Evolutionary conservation across 2,329 filamentous ascomycete species (phyloP).

Genomic region (Hypoxylon sp.): DNA sequence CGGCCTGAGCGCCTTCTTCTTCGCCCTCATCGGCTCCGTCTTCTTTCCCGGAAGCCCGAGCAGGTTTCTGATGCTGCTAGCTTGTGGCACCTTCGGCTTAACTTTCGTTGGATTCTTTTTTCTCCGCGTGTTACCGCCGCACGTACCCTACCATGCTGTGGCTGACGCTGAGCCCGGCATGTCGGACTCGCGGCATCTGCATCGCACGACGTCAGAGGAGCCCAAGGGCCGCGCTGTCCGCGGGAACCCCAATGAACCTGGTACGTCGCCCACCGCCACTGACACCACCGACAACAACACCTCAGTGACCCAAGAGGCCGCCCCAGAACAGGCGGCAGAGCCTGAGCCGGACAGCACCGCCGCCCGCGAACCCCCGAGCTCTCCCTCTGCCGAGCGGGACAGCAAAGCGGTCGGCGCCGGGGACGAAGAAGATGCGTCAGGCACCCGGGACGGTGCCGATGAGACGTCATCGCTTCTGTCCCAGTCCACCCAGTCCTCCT

Average conservation of each 20-base stretch:
- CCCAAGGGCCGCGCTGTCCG: conserved; percentile 52
- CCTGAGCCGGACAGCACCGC: conserved; percentile 30
- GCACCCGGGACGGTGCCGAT: conserved; percentile 57
- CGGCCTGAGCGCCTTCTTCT: conserved; percentile 95
- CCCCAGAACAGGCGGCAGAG: conserved; percentile 36
- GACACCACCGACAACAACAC: conserved; percentile 45
- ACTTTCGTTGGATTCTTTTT: conserved; percentile 85
- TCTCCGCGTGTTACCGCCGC: conserved; percentile 73
- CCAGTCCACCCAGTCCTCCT: conserved; percentile 60
- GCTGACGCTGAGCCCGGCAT: conserved; percentile 50
- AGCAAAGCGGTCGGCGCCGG: conserved; percentile 34
- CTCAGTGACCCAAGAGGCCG: conserved; percentile 41
- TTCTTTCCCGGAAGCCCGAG: conserved; percentile 85
- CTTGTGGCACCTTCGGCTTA: conserved; percentile 79
- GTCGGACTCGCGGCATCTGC: conserved; percentile 50
- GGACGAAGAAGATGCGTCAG: conserved; percentile 34
- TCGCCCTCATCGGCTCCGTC: conserved; percentile 79
- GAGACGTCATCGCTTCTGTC: conserved; percentile 86
- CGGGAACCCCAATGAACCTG: conserved; percentile 62
- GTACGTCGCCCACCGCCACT: conserved; percentile 61
- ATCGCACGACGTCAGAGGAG: conserved; percentile 53
- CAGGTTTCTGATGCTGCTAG: conserved; percentile 80
- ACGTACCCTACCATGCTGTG: conserved; percentile 62
- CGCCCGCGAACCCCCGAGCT: conserved; percentile 20
- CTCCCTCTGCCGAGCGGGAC: conserved; percentile 10